Evolutionary conservation across 495 filamentous ascomycete species (phyloP).

Genomic region (Neurospora sp.): DNA sequence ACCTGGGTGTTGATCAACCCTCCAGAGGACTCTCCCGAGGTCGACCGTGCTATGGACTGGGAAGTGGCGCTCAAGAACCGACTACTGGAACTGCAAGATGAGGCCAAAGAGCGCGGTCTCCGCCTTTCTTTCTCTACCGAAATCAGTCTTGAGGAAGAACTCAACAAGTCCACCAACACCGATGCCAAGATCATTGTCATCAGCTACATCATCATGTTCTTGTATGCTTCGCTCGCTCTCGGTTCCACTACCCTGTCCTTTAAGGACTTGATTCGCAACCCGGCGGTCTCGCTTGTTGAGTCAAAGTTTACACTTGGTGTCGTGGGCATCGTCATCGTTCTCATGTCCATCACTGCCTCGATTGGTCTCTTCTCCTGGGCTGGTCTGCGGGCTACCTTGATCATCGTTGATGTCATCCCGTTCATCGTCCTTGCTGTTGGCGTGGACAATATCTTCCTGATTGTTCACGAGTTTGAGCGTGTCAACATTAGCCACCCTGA

Average conservation of each 20-base stretch:
- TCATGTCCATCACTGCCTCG: conserved; percentile 94
- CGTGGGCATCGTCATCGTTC: conserved; percentile 83
- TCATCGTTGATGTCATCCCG: conserved; percentile 97
- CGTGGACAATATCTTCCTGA: conserved; percentile 97
- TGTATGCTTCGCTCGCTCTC: conserved; percentile 87
- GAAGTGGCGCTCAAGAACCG: conserved; percentile 63
- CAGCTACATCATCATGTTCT: conserved; percentile 97
- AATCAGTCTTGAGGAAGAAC: conserved; percentile 82
- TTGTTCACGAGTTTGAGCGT: conserved; percentile 95
- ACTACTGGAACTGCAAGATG: conserved; percentile 64
- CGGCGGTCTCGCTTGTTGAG: conserved; percentile 74
- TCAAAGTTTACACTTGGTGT: conserved; percentile 93
- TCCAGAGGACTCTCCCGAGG: conserved; percentile 56
- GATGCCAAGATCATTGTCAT: conserved; percentile 95
- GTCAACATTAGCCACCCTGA: conserved; percentile 85
- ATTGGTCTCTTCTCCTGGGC: conserved; percentile 86
- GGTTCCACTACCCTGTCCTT: conserved; percentile 76
- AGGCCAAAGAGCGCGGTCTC: conserved; percentile 68
- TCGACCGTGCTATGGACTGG: conserved; percentile 76
- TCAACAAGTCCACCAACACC: conserved; percentile 94
- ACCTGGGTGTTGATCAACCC: conserved; percentile 97
- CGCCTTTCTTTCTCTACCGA: conserved; percentile 91
- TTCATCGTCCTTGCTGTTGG: conserved; percentile 94
- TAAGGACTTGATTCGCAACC: conserved; percentile 65
- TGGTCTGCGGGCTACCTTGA: conserved; percentile 86